Evolutionary conservation across 441 rosid genomes (phyloP).

Genomic region (Euphorbia corollata): DNA sequence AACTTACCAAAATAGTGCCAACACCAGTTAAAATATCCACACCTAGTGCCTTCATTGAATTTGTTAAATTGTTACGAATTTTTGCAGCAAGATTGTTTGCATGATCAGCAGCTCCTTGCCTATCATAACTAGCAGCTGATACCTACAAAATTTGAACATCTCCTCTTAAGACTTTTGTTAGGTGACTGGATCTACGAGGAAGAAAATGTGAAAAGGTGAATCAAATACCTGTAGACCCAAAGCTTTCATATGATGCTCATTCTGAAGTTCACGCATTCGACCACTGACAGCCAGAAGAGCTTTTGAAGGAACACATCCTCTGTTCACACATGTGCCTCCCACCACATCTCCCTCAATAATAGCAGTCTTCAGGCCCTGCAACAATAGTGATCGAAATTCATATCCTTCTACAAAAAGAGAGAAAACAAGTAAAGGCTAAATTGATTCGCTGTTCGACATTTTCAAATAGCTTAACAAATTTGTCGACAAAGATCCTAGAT

Average conservation of each 20-base stretch:
- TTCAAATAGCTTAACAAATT: not conserved
- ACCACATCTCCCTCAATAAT: slow-evolving; percentile 90
- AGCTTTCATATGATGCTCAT: slow-evolving; percentile 87
- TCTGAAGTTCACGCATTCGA: slow-evolving; percentile 86
- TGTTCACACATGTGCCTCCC: slow-evolving; percentile 96
- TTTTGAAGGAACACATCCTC: slow-evolving; percentile 98
- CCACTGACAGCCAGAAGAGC: slow-evolving; percentile 98
- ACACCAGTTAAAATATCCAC: slow-evolving; percentile 88
- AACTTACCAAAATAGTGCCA: slow-evolving; percentile 71
- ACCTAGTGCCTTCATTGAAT: slow-evolving; percentile 86
- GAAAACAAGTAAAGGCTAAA: not conserved
- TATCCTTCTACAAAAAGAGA: not conserved
- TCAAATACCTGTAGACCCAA: slow-evolving; percentile 74
- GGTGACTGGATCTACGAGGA: not conserved
- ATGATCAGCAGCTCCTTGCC: slow-evolving; percentile 92
- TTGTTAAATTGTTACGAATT: slow-evolving; percentile 81
- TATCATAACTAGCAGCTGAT: slow-evolving; percentile 82
- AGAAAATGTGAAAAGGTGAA: not conserved
- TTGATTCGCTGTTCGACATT: not conserved
- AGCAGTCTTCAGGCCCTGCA: slow-evolving; percentile 90
- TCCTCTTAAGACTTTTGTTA: not conserved
- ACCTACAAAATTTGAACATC: slow-evolving; percentile 38
- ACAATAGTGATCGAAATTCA: slow-evolving; percentile 1
- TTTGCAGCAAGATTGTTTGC: slow-evolving; percentile 89
- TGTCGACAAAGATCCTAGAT: not conserved